Conservation (phyloP, 768 basidiomycete species). For the Pleurotus tuoliensis region DNA sequence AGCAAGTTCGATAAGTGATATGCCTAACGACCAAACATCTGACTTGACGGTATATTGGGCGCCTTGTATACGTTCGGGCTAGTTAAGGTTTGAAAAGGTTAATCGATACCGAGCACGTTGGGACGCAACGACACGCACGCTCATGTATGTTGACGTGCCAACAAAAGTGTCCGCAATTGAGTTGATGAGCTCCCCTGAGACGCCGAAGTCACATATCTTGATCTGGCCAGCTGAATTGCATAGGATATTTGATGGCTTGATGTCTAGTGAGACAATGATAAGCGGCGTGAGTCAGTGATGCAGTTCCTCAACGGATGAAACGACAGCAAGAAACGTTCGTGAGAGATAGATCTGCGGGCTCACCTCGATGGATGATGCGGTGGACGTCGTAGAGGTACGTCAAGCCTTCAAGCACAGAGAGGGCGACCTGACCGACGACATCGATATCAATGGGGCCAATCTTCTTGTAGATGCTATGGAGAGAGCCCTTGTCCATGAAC, state of each 20-base stretch:
- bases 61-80: constrained; percentile 99
- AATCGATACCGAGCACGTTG: too few species aligned
- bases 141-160: constrained; percentile 99
- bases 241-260: constrained; percentile 98
- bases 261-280: constrained; percentile 55
- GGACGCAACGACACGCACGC: constrained; percentile 52
- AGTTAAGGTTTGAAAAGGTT: constrained; percentile 1
- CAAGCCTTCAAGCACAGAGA: constrained; percentile 91
- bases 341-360: constrained; percentile 21
- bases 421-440: constrained; percentile 89
- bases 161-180: constrained; percentile 99
- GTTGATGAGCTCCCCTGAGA: constrained; percentile 98
- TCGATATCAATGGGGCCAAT: constrained; percentile 92
- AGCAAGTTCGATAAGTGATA: constrained; percentile 94
- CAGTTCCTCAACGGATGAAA: too few species aligned
- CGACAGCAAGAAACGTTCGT: background rate
- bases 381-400: constrained; percentile 97
- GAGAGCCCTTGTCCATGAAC: constrained; percentile 88
- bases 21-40: constrained; percentile 98
- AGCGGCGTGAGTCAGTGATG: background rate
- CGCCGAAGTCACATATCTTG: constrained; percentile 99
- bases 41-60: constrained; percentile 98
- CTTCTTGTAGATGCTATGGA: constrained; percentile 95
- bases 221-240: constrained; percentile 93
- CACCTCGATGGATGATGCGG: constrained; percentile 97